These are phyloP conservation scores for Fusarium fujikuroi DNA, from an alignment of 2,329 filamentous ascomycete genomes.

Conservation along the genomic window DNA sequence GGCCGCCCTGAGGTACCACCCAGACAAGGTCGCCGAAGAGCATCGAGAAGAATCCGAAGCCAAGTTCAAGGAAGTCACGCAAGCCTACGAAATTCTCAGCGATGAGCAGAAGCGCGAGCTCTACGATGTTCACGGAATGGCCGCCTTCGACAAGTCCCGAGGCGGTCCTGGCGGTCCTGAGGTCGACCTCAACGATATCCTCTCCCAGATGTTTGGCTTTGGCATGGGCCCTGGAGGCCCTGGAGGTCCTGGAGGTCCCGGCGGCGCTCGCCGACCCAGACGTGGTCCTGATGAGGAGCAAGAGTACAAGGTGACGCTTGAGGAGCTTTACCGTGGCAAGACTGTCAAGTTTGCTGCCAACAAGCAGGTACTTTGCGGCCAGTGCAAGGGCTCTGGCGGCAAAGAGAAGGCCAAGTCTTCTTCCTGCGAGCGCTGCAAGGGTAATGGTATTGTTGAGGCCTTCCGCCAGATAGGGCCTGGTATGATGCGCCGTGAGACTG, in stretches of 20 bases:
- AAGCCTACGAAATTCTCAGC: slow-evolving; percentile 97
- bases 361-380: slow-evolving; percentile 89
- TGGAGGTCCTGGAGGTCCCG: slow-evolving; percentile 59
- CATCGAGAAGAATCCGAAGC: slow-evolving; percentile 86
- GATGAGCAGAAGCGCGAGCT: slow-evolving; percentile 93
- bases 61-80: slow-evolving; percentile 91
- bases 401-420: slow-evolving; percentile 91
- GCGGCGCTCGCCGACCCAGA: slow-evolving; percentile 69
- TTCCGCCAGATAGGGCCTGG: slow-evolving; percentile 88
- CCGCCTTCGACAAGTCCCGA: slow-evolving; percentile 85
- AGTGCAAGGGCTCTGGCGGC: slow-evolving; percentile 89
- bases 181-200: slow-evolving; percentile 89
- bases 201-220: slow-evolving; percentile 92
- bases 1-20: slow-evolving; percentile 89
- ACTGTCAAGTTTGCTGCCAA: slow-evolving; percentile 96
- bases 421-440: slow-evolving; percentile 85
- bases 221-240: slow-evolving; percentile 66
- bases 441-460: slow-evolving; percentile 79
- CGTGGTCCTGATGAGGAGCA: slow-evolving; percentile 88
- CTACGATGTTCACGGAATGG: slow-evolving; percentile 96
- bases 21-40: slow-evolving; percentile 92
- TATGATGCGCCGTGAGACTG: slow-evolving; percentile 81
- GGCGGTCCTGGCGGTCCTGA: slow-evolving; percentile 74
- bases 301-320: slow-evolving; percentile 88
- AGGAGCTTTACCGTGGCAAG: slow-evolving; percentile 98